A percentile compares a stretch with the other conserved stretches of the same genome.
Conservation (phyloP, 192 early-diverging fungal genomes). For the Geosiphon pyriformis region DNA sequence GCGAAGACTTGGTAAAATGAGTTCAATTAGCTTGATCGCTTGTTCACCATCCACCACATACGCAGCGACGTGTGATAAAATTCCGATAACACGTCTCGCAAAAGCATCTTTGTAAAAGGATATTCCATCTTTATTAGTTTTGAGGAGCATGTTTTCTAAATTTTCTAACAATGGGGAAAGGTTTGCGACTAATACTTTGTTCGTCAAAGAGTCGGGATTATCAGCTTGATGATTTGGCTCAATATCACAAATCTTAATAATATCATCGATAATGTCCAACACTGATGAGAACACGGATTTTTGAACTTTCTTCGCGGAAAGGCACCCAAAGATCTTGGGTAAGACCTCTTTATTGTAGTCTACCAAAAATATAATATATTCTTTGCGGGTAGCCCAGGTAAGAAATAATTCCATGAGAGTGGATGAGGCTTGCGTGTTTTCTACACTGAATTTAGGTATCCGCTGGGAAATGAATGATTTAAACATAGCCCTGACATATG, state of each 20-base stretch:
- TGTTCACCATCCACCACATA: conserved; percentile 64
- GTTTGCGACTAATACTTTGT: conserved; percentile 46
- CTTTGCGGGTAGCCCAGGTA: conserved; percentile 65
- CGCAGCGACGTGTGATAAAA: conserved; percentile 70
- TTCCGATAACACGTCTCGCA: conserved; percentile 67
- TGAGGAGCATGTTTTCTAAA: conserved; percentile 46
- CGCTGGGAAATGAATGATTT: conserved; percentile 62
- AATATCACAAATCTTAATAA: conserved; percentile 56
- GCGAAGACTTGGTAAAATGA: conserved; percentile 80
- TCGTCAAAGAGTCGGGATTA: conserved; percentile 28
- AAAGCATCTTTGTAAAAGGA: conserved; percentile 49
- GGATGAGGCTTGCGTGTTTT: conserved; percentile 87
- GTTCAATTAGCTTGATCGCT: conserved; percentile 65
- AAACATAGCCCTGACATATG: conserved; percentile 75
- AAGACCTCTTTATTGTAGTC: conserved; percentile 60
- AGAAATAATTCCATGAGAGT: conserved; percentile 70
- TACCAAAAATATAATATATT: conserved; percentile 63
- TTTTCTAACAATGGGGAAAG: conserved; percentile 55
- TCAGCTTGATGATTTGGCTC: conserved; percentile 34
- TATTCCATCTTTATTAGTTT: conserved; percentile 38
- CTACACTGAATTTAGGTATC: conserved; percentile 61
- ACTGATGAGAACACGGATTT: conserved; percentile 65
- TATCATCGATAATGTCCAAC: conserved; percentile 65
- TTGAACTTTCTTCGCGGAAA: conserved; percentile 78
- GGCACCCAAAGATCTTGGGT: conserved; percentile 60